A percentile compares a stretch with the other conserved stretches of the same genome.
Evolutionary conservation across 208 protist species (phyloP).

Genomic region (Crithidia bombi): DNA sequence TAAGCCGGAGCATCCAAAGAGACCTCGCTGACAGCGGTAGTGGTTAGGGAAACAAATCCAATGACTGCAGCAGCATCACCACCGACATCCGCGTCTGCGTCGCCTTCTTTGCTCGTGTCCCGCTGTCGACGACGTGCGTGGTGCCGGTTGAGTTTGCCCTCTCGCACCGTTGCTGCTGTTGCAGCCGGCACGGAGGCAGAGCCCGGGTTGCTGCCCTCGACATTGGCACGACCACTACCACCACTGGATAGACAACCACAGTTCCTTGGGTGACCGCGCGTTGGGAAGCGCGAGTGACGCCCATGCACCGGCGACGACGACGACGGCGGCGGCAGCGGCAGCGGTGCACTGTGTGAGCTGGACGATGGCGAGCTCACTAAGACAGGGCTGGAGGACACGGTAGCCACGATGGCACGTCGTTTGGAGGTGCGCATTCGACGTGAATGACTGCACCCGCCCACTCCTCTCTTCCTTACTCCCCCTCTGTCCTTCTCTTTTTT

Average conservation of each 20-base stretch:
- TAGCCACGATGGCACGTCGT: constrained; percentile 6
- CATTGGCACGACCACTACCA: neutral
- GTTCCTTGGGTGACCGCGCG: neutral
- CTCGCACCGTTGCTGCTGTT: neutral
- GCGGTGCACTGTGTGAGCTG: neutral
- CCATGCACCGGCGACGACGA: neutral
- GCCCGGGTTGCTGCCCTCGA: neutral
- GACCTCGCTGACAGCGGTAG: no score
- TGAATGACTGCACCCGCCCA: no score
- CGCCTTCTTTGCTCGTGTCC: neutral
- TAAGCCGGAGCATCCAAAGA: no score
- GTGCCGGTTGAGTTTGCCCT: neutral
- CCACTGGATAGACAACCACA: neutral
- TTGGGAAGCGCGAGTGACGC: neutral
- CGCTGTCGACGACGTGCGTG: neutral
- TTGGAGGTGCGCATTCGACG: neutral
- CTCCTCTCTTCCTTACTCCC: no score
- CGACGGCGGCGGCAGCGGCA: neutral
- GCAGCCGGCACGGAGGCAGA: neutral
- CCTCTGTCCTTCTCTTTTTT: no score
- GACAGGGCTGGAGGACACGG: constrained; percentile 22
- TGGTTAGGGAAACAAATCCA: no score
- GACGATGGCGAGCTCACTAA: constrained; percentile 10
- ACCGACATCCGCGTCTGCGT: neutral
- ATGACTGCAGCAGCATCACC: neutral